Conservation (phyloP, 148 eudicot species). For the Selenicereus undatus region DNA sequence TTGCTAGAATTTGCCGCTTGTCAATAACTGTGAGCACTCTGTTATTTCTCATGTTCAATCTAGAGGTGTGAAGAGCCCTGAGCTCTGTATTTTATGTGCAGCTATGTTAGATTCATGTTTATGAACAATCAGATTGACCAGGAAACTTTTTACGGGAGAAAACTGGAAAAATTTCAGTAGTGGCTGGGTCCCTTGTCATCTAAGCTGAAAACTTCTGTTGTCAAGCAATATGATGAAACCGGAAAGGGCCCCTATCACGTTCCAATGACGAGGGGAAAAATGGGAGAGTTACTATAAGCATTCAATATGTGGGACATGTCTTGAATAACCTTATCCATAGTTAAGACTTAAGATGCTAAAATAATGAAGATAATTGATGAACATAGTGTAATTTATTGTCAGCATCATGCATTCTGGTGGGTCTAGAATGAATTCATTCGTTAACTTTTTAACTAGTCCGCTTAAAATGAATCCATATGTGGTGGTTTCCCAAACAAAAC, state of each 20-base stretch:
- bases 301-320: neutral
- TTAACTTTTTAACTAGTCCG: neutral
- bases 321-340: neutral
- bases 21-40: neutral
- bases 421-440: neutral
- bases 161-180: no score
- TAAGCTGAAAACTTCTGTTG: neutral
- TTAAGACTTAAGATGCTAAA: neutral
- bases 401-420: neutral
- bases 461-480: neutral
- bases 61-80: neutral
- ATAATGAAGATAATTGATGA: neutral
- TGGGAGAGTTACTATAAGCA: neutral
- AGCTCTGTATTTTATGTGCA: neutral
- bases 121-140: neutral
- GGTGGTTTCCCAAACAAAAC: neutral
- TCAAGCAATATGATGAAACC: neutral
- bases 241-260: neutral
- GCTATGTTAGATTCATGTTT: neutral
- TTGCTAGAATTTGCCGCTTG: neutral
- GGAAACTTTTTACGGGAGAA: neutral
- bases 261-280: neutral
- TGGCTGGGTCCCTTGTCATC: neutral
- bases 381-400: neutral
- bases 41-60: neutral